These are phyloP conservation scores for Haematococcus lacustris DNA, from an alignment of 139 green algal species.

Conservation along the genomic window DNA sequence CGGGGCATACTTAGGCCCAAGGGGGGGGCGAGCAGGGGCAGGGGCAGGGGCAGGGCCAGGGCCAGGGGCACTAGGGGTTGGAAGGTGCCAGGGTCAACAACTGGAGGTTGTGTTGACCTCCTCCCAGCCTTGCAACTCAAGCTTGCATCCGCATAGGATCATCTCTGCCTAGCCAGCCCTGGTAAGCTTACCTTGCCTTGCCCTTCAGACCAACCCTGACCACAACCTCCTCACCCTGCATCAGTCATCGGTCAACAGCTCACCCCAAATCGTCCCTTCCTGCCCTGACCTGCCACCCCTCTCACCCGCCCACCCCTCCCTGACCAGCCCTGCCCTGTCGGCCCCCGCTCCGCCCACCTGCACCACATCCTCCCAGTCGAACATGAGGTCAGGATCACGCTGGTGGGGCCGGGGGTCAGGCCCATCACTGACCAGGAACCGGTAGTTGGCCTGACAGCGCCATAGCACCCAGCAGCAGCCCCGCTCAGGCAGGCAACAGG, in stretches of 20 bases:
- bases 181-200: no score
- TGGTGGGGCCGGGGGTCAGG: constrained; percentile 45
- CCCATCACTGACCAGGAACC: constrained; percentile 72
- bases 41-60: neutral
- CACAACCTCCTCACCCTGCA: no score
- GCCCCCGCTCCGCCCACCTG: constrained; percentile 21
- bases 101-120: neutral
- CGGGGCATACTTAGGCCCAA: neutral
- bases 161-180: no score
- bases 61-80: neutral
- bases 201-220: no score
- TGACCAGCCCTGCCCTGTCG: neutral
- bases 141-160: no score
- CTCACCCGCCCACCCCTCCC: no score
- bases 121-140: neutral
- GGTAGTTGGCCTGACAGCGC: constrained; percentile 82
- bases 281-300: no score
- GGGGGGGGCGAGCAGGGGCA: neutral
- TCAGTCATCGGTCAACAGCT: neutral
- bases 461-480: constrained; percentile 16
- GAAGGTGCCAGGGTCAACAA: neutral
- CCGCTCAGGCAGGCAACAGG: neutral
- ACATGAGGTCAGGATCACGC: constrained; percentile 68
- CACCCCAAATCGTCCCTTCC: neutral
- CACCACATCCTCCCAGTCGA: constrained; percentile 79